Conservation (phyloP, 306 rosid genomes). For the Malus fusca region DNA sequence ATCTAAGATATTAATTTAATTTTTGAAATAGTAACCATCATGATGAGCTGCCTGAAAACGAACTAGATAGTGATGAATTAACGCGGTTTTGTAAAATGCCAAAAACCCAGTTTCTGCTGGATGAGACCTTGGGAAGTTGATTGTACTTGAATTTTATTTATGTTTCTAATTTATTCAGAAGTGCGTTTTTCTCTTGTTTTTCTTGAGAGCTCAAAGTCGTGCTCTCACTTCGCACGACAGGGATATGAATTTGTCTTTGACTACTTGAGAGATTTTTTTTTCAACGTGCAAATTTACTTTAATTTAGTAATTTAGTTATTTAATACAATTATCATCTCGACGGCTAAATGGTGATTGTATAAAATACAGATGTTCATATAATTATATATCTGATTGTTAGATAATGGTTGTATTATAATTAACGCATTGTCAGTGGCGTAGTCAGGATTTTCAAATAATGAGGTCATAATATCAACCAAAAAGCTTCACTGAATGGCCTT, state of each 20-base stretch:
- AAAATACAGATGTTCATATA: too few relatives aligned
- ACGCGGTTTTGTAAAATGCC: slow-evolving; percentile 23
- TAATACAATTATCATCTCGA: too few relatives aligned
- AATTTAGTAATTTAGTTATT: too few relatives aligned
- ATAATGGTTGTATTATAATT: too few relatives aligned
- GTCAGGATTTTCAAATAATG: too few relatives aligned
- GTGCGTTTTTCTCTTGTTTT: background rate
- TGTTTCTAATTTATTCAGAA: background rate
- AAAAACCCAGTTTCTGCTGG: background rate
- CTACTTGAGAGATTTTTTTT: background rate
- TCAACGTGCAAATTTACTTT: too few relatives aligned
- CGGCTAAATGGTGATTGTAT: too few relatives aligned
- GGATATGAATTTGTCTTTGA: background rate
- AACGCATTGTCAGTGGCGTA: too few relatives aligned
- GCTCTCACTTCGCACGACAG: background rate
- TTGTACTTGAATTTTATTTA: background rate
- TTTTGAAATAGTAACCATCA: slow-evolving; percentile 22
- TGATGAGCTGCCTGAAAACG: slow-evolving; percentile 32
- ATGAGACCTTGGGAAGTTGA: background rate
- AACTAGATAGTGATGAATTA: background rate
- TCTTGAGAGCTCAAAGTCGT: background rate
- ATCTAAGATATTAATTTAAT: background rate
- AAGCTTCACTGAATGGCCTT: too few relatives aligned
- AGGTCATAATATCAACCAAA: too few relatives aligned
- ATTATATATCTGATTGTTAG: too few relatives aligned